phyloP scores from a whole-genome alignment of 371 early-diverging fungal genomes.

The Parasitella parasitica region DNA sequence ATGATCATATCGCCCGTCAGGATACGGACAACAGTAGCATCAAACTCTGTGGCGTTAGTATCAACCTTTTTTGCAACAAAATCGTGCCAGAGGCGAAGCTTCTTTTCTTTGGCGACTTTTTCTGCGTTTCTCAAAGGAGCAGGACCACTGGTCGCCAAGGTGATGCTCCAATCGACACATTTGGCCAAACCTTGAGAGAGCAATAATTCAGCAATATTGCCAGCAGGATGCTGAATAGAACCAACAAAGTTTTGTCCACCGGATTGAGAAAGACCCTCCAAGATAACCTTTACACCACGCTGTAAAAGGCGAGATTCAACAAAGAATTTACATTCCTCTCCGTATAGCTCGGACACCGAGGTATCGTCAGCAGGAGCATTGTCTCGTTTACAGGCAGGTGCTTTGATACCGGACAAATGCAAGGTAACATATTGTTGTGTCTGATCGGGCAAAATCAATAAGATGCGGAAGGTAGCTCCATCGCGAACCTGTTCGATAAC shows the following conservation, averaged over 20 bases:
- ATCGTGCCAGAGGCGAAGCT: constrained; percentile 81
- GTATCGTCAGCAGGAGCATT: constrained; percentile 43
- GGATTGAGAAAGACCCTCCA: constrained; percentile 70
- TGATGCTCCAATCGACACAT: constrained; percentile 86
- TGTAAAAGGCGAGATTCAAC: constrained; percentile 89
- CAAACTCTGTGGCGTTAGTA: constrained; percentile 55
- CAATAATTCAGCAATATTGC: constrained; percentile 91
- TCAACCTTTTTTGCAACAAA: constrained; percentile 44
- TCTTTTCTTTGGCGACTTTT: constrained; percentile 68
- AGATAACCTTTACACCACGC: constrained; percentile 82
- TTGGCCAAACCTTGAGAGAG: constrained; percentile 83
- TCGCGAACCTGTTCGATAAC: constrained; percentile 93
- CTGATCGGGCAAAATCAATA: constrained; percentile 62
- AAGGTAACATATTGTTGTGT: constrained; percentile 74
- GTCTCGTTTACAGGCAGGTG: constrained; percentile 80
- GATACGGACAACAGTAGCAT: constrained; percentile 66
- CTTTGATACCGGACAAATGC: constrained; percentile 85
- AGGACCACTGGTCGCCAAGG: constrained; percentile 77
- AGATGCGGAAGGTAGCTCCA: constrained; percentile 84
- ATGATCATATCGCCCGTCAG: constrained; percentile 81
- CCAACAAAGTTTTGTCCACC: constrained; percentile 74
- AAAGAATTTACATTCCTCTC: constrained; percentile 91
- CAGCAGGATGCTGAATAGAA: constrained; percentile 79
- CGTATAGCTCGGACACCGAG: constrained; percentile 84
- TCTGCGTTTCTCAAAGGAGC: constrained; percentile 79